phyloP scores from a whole-genome alignment of 352 stramenopile genomes.

The Pythium utonaiense region DNA sequence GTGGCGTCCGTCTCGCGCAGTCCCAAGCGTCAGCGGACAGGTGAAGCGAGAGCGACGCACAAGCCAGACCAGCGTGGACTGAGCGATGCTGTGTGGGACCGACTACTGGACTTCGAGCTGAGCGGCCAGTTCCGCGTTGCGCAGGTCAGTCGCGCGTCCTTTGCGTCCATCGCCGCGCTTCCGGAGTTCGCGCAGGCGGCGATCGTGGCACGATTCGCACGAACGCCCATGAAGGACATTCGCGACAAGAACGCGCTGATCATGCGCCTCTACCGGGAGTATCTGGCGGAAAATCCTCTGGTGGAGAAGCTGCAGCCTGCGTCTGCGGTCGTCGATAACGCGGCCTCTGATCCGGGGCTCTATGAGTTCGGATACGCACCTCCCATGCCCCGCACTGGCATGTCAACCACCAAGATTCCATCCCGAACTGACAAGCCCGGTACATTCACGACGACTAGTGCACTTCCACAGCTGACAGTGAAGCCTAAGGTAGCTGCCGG shows the following conservation, averaged over 20 bases:
- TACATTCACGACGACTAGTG: constrained; percentile 20
- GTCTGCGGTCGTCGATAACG: constrained; percentile 40
- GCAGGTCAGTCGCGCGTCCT: constrained; percentile 69
- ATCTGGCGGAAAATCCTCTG: constrained; percentile 70
- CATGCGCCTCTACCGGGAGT: constrained; percentile 68
- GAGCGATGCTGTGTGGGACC: constrained; percentile 61
- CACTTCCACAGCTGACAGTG: not conserved
- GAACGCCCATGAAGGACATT: constrained; percentile 52
- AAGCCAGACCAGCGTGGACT: constrained; percentile 35
- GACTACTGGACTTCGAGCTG: constrained; percentile 71
- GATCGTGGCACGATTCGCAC: constrained; percentile 67
- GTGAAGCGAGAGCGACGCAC: not conserved
- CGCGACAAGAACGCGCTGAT: constrained; percentile 80
- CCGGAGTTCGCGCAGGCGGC: constrained; percentile 75
- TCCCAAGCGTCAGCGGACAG: constrained; percentile 11
- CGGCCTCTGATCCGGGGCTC: constrained; percentile 40
- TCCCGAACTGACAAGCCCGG: constrained; percentile 40
- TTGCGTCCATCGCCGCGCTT: constrained; percentile 58
- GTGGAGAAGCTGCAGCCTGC: constrained; percentile 47
- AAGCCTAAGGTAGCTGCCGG: not conserved
- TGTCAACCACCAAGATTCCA: constrained; percentile 46
- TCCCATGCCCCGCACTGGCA: constrained; percentile 46
- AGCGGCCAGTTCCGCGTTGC: constrained; percentile 55
- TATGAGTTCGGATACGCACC: constrained; percentile 75
- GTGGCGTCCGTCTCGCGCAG: constrained; percentile 1